Evolutionary conservation across 2,329 filamentous ascomycete species (phyloP).

Genomic region (Myriosclerotinia curreyana): DNA sequence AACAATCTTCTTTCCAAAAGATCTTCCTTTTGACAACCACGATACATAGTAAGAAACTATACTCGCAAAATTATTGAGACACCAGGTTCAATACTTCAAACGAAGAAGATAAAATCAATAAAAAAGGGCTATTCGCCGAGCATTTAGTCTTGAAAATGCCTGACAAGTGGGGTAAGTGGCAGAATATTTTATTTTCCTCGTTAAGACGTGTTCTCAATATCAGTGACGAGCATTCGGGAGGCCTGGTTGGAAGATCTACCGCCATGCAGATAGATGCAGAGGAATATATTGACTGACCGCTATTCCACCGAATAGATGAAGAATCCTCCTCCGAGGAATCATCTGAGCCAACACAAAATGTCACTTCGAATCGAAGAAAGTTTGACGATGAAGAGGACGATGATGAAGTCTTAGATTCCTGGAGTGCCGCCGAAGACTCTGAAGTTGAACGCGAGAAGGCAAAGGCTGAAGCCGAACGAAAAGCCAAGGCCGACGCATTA

Average conservation of each 20-base stretch:
- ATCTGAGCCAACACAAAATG: constrained; percentile 49
- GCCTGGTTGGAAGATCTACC: constrained; percentile 28
- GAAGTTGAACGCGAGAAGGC: constrained; percentile 96
- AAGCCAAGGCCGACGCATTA: constrained; percentile 85
- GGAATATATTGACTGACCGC: constrained; percentile 35
- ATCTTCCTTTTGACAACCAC: constrained; percentile 1
- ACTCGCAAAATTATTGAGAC: background rate
- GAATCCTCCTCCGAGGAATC: constrained; percentile 32
- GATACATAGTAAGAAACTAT: background rate
- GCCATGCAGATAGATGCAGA: constrained; percentile 8
- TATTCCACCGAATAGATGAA: constrained; percentile 38
- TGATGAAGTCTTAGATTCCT: constrained; percentile 83
- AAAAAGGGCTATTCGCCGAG: background rate
- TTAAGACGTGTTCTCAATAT: background rate
- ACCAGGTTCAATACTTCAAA: background rate
- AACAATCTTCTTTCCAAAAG: constrained; percentile 1
- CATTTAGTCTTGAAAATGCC: constrained; percentile 34
- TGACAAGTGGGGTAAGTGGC: constrained; percentile 40
- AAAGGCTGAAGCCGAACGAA: constrained; percentile 78
- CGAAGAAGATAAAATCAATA: background rate
- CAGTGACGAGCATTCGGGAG: constrained; percentile 21
- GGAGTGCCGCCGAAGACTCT: constrained; percentile 95
- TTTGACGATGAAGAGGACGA: constrained; percentile 87
- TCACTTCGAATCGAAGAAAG: constrained; percentile 49
- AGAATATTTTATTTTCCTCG: constrained; percentile 26